phyloP scores from a whole-genome alignment of 164 flowering plant genomes.

The Akebia trifoliata region DNA sequence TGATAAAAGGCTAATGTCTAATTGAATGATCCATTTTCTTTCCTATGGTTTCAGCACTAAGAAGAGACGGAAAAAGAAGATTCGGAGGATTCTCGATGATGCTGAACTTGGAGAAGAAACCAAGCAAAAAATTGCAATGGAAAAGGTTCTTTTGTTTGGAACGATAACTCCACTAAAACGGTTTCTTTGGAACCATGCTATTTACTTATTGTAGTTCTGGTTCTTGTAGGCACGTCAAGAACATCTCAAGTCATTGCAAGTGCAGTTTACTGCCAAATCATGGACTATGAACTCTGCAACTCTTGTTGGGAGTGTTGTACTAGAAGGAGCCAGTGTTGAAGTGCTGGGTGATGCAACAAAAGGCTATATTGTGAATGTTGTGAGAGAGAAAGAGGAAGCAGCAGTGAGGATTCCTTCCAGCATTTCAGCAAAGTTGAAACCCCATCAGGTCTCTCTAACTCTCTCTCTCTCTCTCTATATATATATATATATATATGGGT shows the following conservation, averaged over 20 bases:
- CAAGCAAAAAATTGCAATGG: conserved; percentile 87
- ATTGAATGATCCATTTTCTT: background rate
- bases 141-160: conserved; percentile 53
- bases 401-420: conserved; percentile 87
- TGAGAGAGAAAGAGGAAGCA: conserved; percentile 83
- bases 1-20: too few species aligned
- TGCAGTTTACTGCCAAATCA: conserved; percentile 53
- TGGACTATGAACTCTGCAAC: conserved; percentile 31
- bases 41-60: conserved; percentile 34
- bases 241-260: conserved; percentile 76
- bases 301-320: conserved; percentile 31
- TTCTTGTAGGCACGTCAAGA: conserved; percentile 88
- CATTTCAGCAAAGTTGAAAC: conserved; percentile 80
- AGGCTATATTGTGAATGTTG: conserved; percentile 93
- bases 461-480: too few species aligned
- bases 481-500: too few species aligned
- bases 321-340: conserved; percentile 54
- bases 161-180: background rate
- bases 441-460: conserved; percentile 65
- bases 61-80: conserved; percentile 60
- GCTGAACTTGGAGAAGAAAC: conserved; percentile 97
- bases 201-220: background rate
- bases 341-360: conserved; percentile 69
- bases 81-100: conserved; percentile 86
- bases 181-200: background rate